A percentile compares a stretch with the other conserved stretches of the same genome.
Conservation (phyloP, 2,329 filamentous ascomycete species). For the Aspergillus spinulosporus region DNA sequence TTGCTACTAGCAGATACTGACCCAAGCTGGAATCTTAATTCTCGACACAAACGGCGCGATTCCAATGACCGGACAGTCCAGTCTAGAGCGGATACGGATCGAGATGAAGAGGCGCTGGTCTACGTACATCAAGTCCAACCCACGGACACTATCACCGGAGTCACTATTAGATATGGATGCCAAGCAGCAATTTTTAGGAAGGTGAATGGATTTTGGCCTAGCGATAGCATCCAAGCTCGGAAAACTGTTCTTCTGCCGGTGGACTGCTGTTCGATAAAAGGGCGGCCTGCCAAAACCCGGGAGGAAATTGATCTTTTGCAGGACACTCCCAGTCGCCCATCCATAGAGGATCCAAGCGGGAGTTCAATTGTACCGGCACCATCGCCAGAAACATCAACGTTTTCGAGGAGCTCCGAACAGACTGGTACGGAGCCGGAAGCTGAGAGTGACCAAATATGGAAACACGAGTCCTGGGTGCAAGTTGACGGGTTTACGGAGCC, state of each 20-base stretch:
- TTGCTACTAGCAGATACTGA: constrained; percentile 47
- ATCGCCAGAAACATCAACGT: constrained; percentile 9
- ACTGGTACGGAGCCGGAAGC: constrained; percentile 34
- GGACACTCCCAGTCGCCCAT: constrained; percentile 17
- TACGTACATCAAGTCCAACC: constrained; percentile 86
- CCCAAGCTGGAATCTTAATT: constrained; percentile 34
- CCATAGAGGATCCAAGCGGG: constrained; percentile 34
- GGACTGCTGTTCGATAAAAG: constrained; percentile 82
- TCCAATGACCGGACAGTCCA: constrained; percentile 40
- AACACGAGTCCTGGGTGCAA: constrained; percentile 84
- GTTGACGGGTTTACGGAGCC: constrained; percentile 70
- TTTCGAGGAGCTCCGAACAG: constrained; percentile 13
- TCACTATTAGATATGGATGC: constrained; percentile 88
- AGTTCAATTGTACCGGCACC: constrained; percentile 36
- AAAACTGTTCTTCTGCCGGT: constrained; percentile 82
- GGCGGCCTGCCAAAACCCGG: constrained; percentile 54
- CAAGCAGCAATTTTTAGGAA: constrained; percentile 78
- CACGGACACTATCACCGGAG: constrained; percentile 83
- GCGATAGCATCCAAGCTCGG: constrained; percentile 83
- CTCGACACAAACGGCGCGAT: constrained; percentile 49
- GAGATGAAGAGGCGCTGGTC: constrained; percentile 74
- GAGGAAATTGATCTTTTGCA: constrained; percentile 31
- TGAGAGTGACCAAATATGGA: constrained; percentile 71
- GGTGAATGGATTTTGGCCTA: constrained; percentile 91
- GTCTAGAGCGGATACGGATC: constrained; percentile 44